A percentile compares a stretch with the other conserved stretches of the same genome.
These are phyloP conservation scores for Didymella keratinophila DNA, from an alignment of 2,329 filamentous ascomycete genomes.

Conservation along the genomic window DNA sequence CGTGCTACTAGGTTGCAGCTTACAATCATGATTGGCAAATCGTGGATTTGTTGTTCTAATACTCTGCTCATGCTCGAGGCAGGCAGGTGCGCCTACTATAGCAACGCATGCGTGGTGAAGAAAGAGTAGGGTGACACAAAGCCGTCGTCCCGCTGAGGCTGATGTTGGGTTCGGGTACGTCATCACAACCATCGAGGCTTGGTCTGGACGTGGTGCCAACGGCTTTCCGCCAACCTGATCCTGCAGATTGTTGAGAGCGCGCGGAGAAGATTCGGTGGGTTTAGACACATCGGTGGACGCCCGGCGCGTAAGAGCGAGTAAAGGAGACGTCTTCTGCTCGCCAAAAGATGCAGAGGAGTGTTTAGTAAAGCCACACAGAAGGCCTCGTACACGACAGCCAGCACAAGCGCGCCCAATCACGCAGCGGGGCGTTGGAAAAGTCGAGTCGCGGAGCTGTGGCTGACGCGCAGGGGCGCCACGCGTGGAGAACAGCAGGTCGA, in stretches of 20 bases:
- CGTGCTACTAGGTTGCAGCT: not conserved
- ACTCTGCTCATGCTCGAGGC: not conserved
- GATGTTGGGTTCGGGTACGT: constrained; percentile 26
- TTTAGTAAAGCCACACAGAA: constrained; percentile 21
- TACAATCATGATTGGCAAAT: constrained; percentile 26
- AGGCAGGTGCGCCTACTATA: not conserved
- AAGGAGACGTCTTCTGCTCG: not conserved
- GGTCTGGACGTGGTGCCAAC: not conserved
- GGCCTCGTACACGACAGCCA: constrained; percentile 24
- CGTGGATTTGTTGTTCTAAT: constrained; percentile 35
- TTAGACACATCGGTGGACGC: constrained; percentile 20
- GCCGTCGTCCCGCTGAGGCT: constrained; percentile 26
- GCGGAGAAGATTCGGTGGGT: constrained; percentile 10
- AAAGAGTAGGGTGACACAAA: constrained; percentile 13
- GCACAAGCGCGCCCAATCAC: constrained; percentile 24
- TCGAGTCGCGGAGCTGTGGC: constrained; percentile 29
- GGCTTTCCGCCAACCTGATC: constrained; percentile 22
- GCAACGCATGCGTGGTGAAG: not conserved
- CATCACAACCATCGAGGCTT: constrained; percentile 22
- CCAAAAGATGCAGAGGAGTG: constrained; percentile 11
- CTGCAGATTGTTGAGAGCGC: constrained; percentile 12
- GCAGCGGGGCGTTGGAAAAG: not conserved
- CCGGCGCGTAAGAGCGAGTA: not conserved
- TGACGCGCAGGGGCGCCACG: constrained; percentile 31
- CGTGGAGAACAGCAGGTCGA: constrained; percentile 11